Percentiles rank a stretch among this genome's conserved stretches.
Evolutionary conservation across 345 rosid species (phyloP).

Genomic region (Fremontodendron californicum): DNA sequence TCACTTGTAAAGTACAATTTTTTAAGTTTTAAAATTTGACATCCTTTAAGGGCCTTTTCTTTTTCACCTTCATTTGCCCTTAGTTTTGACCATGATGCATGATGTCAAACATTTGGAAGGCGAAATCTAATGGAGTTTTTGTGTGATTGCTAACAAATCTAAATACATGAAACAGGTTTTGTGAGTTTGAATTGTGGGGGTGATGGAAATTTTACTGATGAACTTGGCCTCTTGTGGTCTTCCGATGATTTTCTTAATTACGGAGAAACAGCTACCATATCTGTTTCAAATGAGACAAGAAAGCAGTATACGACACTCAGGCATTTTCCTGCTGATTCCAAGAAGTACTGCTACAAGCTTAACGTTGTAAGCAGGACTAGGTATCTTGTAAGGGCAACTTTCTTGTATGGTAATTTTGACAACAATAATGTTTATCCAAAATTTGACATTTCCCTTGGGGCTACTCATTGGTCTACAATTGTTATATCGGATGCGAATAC

Average conservation of each 20-base stretch:
- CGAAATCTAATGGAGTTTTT: not conserved
- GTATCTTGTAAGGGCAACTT: slow-evolving; percentile 90
- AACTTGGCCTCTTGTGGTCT: slow-evolving; percentile 76
- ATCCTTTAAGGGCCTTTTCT: not conserved
- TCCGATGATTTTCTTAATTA: slow-evolving; percentile 57
- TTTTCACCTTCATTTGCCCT: not conserved
- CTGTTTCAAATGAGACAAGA: slow-evolving; percentile 59
- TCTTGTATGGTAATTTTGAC: slow-evolving; percentile 90
- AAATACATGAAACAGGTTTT: slow-evolving; percentile 54
- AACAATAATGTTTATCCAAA: slow-evolving; percentile 84
- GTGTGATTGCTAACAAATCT: slow-evolving; percentile 9
- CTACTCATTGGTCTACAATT: slow-evolving; percentile 91
- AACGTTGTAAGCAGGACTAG: slow-evolving; percentile 67
- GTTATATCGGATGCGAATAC: slow-evolving; percentile 71
- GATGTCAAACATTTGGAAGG: not conserved
- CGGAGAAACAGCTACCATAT: slow-evolving; percentile 63
- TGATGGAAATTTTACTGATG: slow-evolving; percentile 58
- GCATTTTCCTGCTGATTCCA: slow-evolving; percentile 87
- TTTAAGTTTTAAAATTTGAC: too few relatives aligned
- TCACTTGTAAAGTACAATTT: not conserved
- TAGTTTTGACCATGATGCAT: not conserved
- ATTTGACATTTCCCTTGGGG: slow-evolving; percentile 85
- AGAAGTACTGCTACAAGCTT: slow-evolving; percentile 86
- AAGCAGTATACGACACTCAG: slow-evolving; percentile 72
- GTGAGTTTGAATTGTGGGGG: slow-evolving; percentile 97